These are phyloP conservation scores for Suillus cothurnatus DNA, from an alignment of 768 basidiomycete species.

Conservation along the genomic window DNA sequence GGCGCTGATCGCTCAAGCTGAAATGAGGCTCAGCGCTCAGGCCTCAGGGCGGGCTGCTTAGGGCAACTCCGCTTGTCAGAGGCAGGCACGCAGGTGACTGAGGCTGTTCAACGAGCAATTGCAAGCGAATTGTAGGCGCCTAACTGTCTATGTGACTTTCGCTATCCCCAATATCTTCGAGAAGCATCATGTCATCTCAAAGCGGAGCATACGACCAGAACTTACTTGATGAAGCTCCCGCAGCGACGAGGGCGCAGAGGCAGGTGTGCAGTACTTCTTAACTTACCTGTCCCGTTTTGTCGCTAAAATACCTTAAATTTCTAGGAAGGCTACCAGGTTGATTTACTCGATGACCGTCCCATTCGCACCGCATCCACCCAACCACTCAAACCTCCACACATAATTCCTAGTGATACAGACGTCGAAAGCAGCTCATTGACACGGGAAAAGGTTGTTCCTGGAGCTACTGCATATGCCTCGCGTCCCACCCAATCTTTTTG, in stretches of 20 bases:
- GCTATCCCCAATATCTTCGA: background rate
- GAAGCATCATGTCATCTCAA: slow-evolving; percentile 26
- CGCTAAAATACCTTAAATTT: background rate
- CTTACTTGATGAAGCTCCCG: slow-evolving; percentile 42
- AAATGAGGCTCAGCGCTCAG: background rate
- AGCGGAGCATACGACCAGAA: slow-evolving; percentile 37
- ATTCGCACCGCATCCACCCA: slow-evolving; percentile 22
- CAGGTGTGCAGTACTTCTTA: slow-evolving; percentile 35
- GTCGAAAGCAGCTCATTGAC: slow-evolving; percentile 15
- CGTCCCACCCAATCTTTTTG: slow-evolving; percentile 43
- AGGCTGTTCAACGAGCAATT: slow-evolving; percentile 28
- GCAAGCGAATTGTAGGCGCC: slow-evolving; percentile 17
- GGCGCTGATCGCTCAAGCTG: background rate
- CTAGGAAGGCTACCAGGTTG: slow-evolving; percentile 58
- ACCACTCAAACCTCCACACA: slow-evolving; percentile 18
- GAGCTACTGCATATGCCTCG: background rate
- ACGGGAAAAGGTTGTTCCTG: slow-evolving; percentile 16
- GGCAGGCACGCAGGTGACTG: slow-evolving; percentile 17
- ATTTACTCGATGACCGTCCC: slow-evolving; percentile 38
- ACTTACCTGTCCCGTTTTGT: slow-evolving; percentile 1
- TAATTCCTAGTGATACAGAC: slow-evolving; percentile 6
- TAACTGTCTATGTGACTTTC: slow-evolving; percentile 17
- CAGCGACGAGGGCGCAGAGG: slow-evolving; percentile 43
- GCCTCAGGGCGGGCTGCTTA: too few species aligned
- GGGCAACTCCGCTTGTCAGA: slow-evolving; percentile 3